phyloP scores from a whole-genome alignment of 257 asterid genomes.

The Petunia secreta region DNA sequence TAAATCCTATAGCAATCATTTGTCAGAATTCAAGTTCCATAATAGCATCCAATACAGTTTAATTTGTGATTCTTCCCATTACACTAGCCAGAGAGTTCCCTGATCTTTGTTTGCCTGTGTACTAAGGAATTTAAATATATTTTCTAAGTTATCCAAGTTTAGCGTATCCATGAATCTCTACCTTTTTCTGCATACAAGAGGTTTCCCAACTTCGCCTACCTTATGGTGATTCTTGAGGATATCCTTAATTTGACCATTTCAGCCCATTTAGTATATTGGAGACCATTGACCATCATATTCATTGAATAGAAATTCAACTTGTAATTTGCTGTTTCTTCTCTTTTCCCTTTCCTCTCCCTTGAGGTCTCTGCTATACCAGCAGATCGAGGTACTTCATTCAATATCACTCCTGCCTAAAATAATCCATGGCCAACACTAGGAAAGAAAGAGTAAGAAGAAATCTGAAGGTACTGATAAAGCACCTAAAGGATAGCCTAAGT shows the following conservation, averaged over 20 bases:
- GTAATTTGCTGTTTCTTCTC: no score
- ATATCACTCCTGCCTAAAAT: no score
- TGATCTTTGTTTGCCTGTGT: neutral
- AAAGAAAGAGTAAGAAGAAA: no score
- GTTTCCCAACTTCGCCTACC: neutral
- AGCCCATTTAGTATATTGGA: neutral
- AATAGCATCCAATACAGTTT: neutral
- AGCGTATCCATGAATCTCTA: neutral
- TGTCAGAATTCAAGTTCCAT: neutral
- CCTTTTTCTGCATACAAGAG: neutral
- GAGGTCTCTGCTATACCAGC: no score
- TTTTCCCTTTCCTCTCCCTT: no score
- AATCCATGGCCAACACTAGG: no score
- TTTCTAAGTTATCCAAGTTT: neutral
- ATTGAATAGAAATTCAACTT: no score
- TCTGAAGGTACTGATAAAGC: no score
- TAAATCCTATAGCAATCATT: neutral
- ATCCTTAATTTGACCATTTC: neutral
- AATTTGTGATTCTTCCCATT: conserved; percentile 2
- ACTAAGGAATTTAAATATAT: neutral
- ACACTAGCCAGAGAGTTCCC: neutral
- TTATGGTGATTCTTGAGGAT: neutral
- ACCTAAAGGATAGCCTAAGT: neutral
- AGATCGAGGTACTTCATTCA: no score
- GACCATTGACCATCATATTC: no score